Percentiles rank a stretch among this genome's conserved stretches.
Evolutionary conservation across 2,329 filamentous ascomycete genomes (phyloP).

Genomic region (Pseudogymnoascus sp.): DNA sequence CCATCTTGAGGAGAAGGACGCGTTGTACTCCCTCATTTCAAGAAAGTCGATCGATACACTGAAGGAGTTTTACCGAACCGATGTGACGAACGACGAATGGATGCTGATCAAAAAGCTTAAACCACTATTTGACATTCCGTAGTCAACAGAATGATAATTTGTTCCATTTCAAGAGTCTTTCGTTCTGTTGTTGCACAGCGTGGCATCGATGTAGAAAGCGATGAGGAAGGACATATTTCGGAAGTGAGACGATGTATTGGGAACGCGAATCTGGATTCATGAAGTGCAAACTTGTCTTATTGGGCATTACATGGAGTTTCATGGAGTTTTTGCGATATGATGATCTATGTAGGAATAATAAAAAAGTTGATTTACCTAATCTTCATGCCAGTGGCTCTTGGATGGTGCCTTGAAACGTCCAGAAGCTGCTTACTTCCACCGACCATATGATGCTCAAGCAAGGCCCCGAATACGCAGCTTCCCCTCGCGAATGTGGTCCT

Average conservation of each 20-base stretch:
- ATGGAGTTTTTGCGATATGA: not conserved
- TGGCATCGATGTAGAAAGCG: conserved; percentile 13
- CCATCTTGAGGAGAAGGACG: conserved; percentile 87
- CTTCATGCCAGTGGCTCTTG: not conserved
- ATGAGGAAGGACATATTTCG: not conserved
- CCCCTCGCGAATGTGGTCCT: not conserved
- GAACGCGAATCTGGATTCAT: not conserved
- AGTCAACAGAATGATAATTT: conserved; percentile 6
- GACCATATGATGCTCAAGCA: not conserved
- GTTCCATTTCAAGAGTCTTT: not conserved
- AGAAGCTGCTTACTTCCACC: not conserved
- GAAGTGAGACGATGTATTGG: not conserved
- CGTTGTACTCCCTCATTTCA: conserved; percentile 79
- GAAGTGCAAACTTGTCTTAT: not conserved
- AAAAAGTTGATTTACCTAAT: not conserved
- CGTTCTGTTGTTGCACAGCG: conserved; percentile 1
- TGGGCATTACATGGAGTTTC: conserved; percentile 1
- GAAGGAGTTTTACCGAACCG: conserved; percentile 88
- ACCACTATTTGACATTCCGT: conserved; percentile 74
- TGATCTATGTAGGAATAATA: conserved; percentile 6
- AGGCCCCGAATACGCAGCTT: not conserved
- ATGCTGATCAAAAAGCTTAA: conserved; percentile 90
- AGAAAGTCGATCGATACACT: conserved; percentile 85
- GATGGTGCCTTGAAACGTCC: not conserved
- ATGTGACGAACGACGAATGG: conserved; percentile 92